Percentiles rank a stretch among this genome's conserved stretches.
Conservation (phyloP, 148 eudicot genomes). For the Talinum fruticosum region DNA sequence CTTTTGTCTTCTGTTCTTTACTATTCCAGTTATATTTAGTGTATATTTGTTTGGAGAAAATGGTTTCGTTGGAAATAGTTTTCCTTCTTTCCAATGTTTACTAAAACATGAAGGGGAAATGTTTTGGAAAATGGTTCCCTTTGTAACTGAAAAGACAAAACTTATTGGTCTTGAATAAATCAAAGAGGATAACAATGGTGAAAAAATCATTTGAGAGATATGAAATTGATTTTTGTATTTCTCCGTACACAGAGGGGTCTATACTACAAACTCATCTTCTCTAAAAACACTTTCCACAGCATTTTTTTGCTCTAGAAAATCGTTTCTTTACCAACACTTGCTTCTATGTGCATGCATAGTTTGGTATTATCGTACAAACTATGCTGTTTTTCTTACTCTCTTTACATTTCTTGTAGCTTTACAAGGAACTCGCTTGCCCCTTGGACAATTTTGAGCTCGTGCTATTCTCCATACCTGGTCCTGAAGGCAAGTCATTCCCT, state of each 20-base stretch:
- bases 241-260: too few species aligned
- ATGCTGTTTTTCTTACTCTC: not conserved
- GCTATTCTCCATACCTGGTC: constrained; percentile 80
- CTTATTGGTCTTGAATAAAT: too few species aligned
- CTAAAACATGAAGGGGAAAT: not conserved
- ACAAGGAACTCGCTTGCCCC: constrained; percentile 90
- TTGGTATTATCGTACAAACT: not conserved
- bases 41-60: not conserved
- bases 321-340: not conserved
- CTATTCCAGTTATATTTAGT: not conserved
- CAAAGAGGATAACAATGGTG: too few species aligned
- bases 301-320: not conserved
- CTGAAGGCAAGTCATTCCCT: constrained; percentile 90
- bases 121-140: not conserved
- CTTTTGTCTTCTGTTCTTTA: not conserved
- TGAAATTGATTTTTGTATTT: not conserved
- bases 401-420: constrained; percentile 45
- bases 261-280: not conserved
- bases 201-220: not conserved
- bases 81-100: not conserved
- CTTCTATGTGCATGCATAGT: not conserved
- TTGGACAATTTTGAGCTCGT: constrained; percentile 93
- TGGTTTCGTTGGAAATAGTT: not conserved
- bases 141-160: too few species aligned
- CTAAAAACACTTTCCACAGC: not conserved